These are phyloP conservation scores for Amesomyces nigricolor DNA, from an alignment of 2,329 filamentous ascomycete species.

Conservation along the genomic window DNA sequence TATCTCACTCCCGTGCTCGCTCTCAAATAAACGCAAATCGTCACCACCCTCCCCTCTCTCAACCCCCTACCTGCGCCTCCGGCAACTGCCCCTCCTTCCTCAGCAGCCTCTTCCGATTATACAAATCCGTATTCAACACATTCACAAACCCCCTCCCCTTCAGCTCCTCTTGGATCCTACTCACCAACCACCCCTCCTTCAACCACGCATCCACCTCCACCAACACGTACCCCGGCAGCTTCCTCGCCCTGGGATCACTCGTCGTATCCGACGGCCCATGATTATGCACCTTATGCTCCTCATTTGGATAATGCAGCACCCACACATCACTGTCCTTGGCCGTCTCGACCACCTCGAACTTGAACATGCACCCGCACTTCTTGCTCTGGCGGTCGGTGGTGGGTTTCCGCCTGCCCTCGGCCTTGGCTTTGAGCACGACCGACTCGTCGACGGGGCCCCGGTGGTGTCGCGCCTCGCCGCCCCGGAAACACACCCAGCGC, in stretches of 20 bases:
- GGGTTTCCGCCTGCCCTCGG: constrained; percentile 30
- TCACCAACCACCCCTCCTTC: constrained; percentile 30
- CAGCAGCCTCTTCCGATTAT: constrained; percentile 34
- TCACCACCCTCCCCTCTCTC: not conserved
- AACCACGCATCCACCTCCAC: constrained; percentile 34
- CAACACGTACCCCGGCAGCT: constrained; percentile 30
- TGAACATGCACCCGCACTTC: constrained; percentile 36
- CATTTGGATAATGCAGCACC: constrained; percentile 36
- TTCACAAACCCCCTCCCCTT: constrained; percentile 32
- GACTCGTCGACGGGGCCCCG: constrained; percentile 24
- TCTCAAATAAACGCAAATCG: not conserved
- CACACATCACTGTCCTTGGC: constrained; percentile 33
- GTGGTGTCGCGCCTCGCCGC: constrained; percentile 33
- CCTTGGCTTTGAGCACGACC: constrained; percentile 25
- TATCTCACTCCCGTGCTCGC: not conserved
- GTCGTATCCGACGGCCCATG: constrained; percentile 33
- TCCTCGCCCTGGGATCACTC: constrained; percentile 33
- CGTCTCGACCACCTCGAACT: constrained; percentile 35
- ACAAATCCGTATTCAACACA: constrained; percentile 34
- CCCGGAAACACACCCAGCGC: constrained; percentile 36
- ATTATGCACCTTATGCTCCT: constrained; percentile 32
- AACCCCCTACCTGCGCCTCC: not conserved
- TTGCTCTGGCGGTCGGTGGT: constrained; percentile 34
- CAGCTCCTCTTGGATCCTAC: constrained; percentile 34
- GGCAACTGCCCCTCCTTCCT: constrained; percentile 25